A percentile compares a stretch with the other conserved stretches of the same genome.
These are phyloP conservation scores for Lentinus brumalis DNA, from an alignment of 768 basidiomycete genomes.

Conservation along the genomic window DNA sequence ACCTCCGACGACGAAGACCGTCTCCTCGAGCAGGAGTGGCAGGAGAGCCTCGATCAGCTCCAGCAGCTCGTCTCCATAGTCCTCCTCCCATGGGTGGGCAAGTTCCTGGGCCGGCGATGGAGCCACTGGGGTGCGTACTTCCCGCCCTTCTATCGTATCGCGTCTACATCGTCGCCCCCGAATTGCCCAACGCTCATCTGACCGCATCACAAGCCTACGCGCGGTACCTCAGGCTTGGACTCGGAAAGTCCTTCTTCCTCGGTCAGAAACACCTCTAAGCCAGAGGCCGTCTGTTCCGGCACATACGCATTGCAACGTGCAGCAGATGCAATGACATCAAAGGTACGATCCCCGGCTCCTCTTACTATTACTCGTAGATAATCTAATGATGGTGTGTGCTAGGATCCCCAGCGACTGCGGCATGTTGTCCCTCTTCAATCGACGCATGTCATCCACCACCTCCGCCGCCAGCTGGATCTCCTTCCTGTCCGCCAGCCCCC, in stretches of 20 bases:
- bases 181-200: slow-evolving; percentile 1
- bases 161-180: slow-evolving; percentile 4
- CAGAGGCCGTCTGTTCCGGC: not conserved
- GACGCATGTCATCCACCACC: slow-evolving; percentile 61
- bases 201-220: slow-evolving; percentile 54
- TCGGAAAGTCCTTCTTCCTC: slow-evolving; percentile 65
- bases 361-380: slow-evolving; percentile 14
- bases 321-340: slow-evolving; percentile 5
- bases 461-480: slow-evolving; percentile 64
- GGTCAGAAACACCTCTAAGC: slow-evolving; percentile 33
- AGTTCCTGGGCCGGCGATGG: slow-evolving; percentile 85
- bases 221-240: slow-evolving; percentile 68
- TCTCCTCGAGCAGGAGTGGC: slow-evolving; percentile 89
- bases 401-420: slow-evolving; percentile 47
- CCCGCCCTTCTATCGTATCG: not conserved
- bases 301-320: not conserved
- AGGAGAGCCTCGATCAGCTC: slow-evolving; percentile 84
- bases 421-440: slow-evolving; percentile 21
- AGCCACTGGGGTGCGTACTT: slow-evolving; percentile 76
- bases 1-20: slow-evolving; percentile 68
- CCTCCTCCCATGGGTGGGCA: slow-evolving; percentile 83
- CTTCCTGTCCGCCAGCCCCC: slow-evolving; percentile 56
- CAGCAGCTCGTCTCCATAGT: slow-evolving; percentile 80
- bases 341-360: slow-evolving; percentile 19
- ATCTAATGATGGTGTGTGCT: slow-evolving; percentile 48